phyloP scores from a whole-genome alignment of 2,329 filamentous ascomycete species.

The Fusarium multiceps region DNA sequence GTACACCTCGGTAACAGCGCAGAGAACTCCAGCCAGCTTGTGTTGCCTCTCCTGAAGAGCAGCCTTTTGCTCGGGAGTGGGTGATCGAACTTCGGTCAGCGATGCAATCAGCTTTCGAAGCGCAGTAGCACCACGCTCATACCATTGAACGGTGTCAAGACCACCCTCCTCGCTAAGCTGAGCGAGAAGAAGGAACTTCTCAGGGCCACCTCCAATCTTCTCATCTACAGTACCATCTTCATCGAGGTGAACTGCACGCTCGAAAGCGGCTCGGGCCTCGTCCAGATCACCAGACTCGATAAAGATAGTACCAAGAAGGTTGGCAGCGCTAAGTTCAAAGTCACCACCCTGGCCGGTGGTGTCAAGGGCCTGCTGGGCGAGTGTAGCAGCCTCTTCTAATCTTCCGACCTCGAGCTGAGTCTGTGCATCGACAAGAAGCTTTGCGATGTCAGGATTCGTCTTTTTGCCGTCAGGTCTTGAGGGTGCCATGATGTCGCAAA shows the following conservation, averaged over 20 bases:
- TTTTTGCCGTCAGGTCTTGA: conserved; percentile 54
- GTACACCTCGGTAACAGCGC: conserved; percentile 94
- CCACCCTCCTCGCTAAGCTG: conserved; percentile 83
- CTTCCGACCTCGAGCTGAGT: conserved; percentile 57
- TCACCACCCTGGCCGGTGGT: conserved; percentile 59
- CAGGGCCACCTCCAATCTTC: conserved; percentile 81
- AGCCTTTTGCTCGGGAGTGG: conserved; percentile 54
- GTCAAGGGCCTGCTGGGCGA: conserved; percentile 58
- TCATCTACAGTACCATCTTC: conserved; percentile 77
- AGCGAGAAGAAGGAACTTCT: conserved; percentile 95
- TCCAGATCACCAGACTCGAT: conserved; percentile 86
- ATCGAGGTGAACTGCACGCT: conserved; percentile 79
- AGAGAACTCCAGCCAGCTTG: conserved; percentile 91
- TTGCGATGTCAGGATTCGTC: conserved; percentile 49
- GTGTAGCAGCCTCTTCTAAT: conserved; percentile 53
- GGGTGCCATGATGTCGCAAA: conserved; percentile 54
- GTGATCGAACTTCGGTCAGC: conserved; percentile 62
- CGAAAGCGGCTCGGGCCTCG: conserved; percentile 76
- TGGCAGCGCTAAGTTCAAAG: conserved; percentile 72
- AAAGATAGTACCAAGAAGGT: conserved; percentile 82
- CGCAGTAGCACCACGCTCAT: conserved; percentile 75
- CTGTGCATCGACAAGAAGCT: conserved; percentile 54
- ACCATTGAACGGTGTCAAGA: conserved; percentile 73
- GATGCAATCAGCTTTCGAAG: conserved; percentile 77
- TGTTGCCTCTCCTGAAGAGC: conserved; percentile 74